These are phyloP conservation scores for Orobanche coerulescens DNA, from an alignment of 257 asterid species.

Conservation along the genomic window DNA sequence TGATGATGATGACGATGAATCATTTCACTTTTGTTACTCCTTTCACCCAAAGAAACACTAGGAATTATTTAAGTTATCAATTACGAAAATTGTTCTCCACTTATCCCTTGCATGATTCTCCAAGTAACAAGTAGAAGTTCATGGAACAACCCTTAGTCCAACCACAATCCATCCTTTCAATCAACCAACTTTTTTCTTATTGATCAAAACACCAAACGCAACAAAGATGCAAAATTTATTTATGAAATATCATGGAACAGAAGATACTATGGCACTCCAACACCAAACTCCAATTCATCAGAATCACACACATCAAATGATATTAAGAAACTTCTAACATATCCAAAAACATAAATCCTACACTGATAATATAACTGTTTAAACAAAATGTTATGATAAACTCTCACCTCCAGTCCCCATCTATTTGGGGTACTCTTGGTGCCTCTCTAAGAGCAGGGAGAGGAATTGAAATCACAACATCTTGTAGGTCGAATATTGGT, in stretches of 20 bases:
- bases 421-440: conserved; percentile 74
- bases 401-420: conserved; percentile 91
- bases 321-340: not conserved
- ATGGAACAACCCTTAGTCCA: not conserved
- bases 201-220: not conserved
- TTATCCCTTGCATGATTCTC: conserved; percentile 11
- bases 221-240: not conserved
- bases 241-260: not conserved
- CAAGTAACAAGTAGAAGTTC: not conserved
- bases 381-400: conserved; percentile 12
- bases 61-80: too few species aligned
- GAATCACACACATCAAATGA: not conserved
- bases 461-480: conserved; percentile 86
- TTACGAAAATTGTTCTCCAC: not conserved
- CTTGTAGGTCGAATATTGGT: conserved; percentile 64
- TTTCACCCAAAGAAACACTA: not conserved
- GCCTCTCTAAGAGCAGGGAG: conserved; percentile 91
- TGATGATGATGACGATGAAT: too few species aligned
- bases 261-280: not conserved
- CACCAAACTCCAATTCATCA: not conserved
- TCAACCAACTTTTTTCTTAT: not conserved
- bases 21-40: too few species aligned
- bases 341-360: not conserved
- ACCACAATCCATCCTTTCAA: not conserved
- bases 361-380: not conserved